Percentiles rank a stretch among this genome's conserved stretches.
phyloP scores from a whole-genome alignment of 169 alveolate genomes.

The Theileria sp. region DNA sequence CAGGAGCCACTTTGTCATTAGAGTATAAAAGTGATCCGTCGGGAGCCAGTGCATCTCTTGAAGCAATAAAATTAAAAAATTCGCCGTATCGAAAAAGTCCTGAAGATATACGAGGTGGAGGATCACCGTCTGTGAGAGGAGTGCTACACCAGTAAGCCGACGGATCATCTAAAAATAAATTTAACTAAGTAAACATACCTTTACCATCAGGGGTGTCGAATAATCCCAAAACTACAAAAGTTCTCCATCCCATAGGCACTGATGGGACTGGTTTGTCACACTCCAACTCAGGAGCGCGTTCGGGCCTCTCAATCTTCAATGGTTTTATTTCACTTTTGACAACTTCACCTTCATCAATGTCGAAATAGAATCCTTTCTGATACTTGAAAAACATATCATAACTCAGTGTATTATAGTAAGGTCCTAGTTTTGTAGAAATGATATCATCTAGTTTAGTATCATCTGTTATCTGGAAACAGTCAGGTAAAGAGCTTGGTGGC shows the following conservation, averaged over 20 bases:
- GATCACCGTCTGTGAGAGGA: constrained; percentile 57
- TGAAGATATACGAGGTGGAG: constrained; percentile 54
- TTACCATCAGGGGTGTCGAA: constrained; percentile 1
- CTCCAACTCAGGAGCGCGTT: constrained; percentile 40
- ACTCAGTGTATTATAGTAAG: constrained; percentile 36
- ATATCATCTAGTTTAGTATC: constrained; percentile 59
- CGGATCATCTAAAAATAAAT: constrained; percentile 45
- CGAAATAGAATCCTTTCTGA: constrained; percentile 37
- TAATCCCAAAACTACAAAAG: constrained; percentile 51
- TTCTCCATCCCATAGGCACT: constrained; percentile 68
- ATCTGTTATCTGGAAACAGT: constrained; percentile 60
- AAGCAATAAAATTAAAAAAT: constrained; percentile 4
- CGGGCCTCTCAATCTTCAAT: constrained; percentile 41
- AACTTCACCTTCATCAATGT: constrained; percentile 43
- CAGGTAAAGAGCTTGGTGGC: constrained; percentile 50
- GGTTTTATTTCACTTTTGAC: constrained; percentile 28
- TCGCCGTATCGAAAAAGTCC: constrained; percentile 39
- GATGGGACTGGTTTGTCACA: constrained; percentile 54
- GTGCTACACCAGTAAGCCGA: constrained; percentile 41
- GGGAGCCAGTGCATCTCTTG: constrained; percentile 48
- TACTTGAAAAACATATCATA: constrained; percentile 44
- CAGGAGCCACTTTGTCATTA: constrained; percentile 39
- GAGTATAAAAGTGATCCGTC: constrained; percentile 43
- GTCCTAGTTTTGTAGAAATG: constrained; percentile 36
- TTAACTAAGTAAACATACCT: constrained; percentile 9